These are phyloP conservation scores for Emmonsia crescens DNA, from an alignment of 2,329 filamentous ascomycete genomes.

Conservation along the genomic window DNA sequence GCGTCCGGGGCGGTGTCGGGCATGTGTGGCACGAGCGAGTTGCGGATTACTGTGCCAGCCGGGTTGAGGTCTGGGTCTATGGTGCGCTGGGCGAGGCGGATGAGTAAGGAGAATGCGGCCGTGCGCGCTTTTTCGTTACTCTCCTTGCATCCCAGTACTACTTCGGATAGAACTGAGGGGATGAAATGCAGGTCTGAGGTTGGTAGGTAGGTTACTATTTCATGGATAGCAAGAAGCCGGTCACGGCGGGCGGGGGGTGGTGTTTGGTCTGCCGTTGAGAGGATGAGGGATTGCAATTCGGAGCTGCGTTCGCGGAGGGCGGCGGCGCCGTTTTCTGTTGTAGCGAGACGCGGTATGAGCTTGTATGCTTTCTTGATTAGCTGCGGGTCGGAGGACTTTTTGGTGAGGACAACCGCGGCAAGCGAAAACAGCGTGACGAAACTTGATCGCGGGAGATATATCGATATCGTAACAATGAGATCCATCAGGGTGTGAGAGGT, in stretches of 20 bases:
- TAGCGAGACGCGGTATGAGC: slow-evolving; percentile 79
- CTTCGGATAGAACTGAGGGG: slow-evolving; percentile 79
- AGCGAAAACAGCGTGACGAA: slow-evolving; percentile 80
- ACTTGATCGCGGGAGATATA: slow-evolving; percentile 80
- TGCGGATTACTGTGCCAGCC: slow-evolving; percentile 63
- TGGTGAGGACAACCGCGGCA: slow-evolving; percentile 69
- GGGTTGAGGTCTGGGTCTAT: slow-evolving; percentile 47
- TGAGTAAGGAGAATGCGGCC: slow-evolving; percentile 78
- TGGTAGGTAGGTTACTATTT: slow-evolving; percentile 69
- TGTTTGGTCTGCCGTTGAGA: slow-evolving; percentile 71
- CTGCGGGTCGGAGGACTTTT: slow-evolving; percentile 59
- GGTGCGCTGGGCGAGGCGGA: slow-evolving; percentile 80
- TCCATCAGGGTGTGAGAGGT: slow-evolving; percentile 95
- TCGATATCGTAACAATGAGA: slow-evolving; percentile 87
- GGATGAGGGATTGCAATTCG: slow-evolving; percentile 72
- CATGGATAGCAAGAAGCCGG: slow-evolving; percentile 68
- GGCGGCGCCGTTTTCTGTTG: slow-evolving; percentile 64
- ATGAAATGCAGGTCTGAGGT: slow-evolving; percentile 80
- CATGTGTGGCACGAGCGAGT: slow-evolving; percentile 82
- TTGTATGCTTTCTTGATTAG: slow-evolving; percentile 99
- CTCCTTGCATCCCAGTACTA: slow-evolving; percentile 94
- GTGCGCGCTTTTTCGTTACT: slow-evolving; percentile 91
- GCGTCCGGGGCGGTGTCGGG: slow-evolving; percentile 65
- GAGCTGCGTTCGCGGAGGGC: slow-evolving; percentile 64
- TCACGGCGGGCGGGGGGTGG: slow-evolving; percentile 79